phyloP scores from a whole-genome alignment of 805 yeast genomes.

The Monosporozyma aerobia region DNA sequence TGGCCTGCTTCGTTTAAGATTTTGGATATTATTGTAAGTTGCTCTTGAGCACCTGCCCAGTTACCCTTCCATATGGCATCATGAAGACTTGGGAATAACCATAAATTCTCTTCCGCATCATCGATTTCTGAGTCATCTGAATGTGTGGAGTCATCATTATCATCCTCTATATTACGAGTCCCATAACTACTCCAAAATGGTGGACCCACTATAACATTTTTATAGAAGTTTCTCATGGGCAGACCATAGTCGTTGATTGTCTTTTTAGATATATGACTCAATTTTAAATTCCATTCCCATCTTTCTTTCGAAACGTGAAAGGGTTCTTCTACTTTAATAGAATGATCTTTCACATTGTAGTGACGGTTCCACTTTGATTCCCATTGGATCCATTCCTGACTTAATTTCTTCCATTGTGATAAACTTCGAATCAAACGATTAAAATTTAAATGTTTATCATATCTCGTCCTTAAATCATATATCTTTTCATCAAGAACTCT shows the following conservation, averaged over 20 bases:
- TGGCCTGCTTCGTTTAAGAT: constrained; percentile 25
- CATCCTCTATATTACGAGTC: constrained; percentile 11
- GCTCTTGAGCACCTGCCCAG: constrained; percentile 44
- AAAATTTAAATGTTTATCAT: constrained; percentile 21
- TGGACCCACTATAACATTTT: constrained; percentile 61
- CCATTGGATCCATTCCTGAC: constrained; percentile 44
- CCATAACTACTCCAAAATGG: constrained; percentile 47
- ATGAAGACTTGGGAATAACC: constrained; percentile 66
- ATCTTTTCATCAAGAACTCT: constrained; percentile 35
- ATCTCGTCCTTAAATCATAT: constrained; percentile 33
- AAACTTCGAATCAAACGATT: constrained; percentile 27
- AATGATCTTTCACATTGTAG: constrained; percentile 13
- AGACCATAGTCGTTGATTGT: constrained; percentile 38
- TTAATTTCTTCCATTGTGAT: constrained; percentile 34
- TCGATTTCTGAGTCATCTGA: neutral
- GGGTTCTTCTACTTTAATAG: constrained; percentile 55
- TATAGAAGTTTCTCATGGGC: constrained; percentile 52
- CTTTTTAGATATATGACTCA: constrained; percentile 43
- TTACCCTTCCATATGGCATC: constrained; percentile 50
- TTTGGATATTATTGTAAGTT: constrained; percentile 37
- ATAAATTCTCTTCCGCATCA: constrained; percentile 12
- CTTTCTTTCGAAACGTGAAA: constrained; percentile 55
- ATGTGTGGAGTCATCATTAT: neutral
- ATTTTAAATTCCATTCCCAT: constrained; percentile 65
- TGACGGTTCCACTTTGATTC: constrained; percentile 52